phyloP scores from a whole-genome alignment of 2,329 filamentous ascomycete genomes.

The Fusarium sp. region DNA sequence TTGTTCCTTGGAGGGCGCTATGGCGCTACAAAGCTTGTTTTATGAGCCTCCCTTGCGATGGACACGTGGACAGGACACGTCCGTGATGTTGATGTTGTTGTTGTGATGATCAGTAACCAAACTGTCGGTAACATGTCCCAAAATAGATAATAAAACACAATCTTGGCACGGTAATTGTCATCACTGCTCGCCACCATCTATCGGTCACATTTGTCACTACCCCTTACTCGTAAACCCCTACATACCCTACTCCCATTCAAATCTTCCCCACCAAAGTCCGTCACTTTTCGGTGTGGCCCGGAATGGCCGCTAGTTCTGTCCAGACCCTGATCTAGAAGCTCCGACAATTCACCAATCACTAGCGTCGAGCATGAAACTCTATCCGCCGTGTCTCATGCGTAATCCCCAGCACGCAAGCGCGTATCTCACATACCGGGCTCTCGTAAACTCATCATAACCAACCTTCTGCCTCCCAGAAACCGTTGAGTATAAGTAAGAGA shows the following conservation, averaged over 20 bases:
- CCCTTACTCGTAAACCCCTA: background rate
- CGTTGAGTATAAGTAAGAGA: background rate
- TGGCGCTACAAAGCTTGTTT: background rate
- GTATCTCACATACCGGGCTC: constrained; percentile 1
- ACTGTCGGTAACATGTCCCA: background rate
- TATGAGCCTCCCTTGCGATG: background rate
- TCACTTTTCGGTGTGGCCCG: background rate
- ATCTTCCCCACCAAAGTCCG: background rate
- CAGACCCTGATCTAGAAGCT: constrained; percentile 1
- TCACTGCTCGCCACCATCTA: background rate
- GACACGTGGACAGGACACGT: too few relatives aligned
- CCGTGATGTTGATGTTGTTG: too few relatives aligned
- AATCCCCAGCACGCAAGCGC: constrained; percentile 4
- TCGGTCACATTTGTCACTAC: background rate
- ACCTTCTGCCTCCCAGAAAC: background rate
- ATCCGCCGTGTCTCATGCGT: background rate
- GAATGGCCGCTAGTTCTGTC: background rate
- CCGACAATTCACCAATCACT: background rate
- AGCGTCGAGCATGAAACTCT: background rate
- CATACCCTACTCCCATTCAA: background rate
- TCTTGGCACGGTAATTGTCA: background rate
- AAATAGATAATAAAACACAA: background rate
- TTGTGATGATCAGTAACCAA: background rate
- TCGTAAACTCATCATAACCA: background rate
- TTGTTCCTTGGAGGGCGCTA: background rate